Percentiles rank a stretch among this genome's conserved stretches.
These are phyloP conservation scores for Nicotiana otophora DNA, from an alignment of 257 asterid species.

Conservation along the genomic window DNA sequence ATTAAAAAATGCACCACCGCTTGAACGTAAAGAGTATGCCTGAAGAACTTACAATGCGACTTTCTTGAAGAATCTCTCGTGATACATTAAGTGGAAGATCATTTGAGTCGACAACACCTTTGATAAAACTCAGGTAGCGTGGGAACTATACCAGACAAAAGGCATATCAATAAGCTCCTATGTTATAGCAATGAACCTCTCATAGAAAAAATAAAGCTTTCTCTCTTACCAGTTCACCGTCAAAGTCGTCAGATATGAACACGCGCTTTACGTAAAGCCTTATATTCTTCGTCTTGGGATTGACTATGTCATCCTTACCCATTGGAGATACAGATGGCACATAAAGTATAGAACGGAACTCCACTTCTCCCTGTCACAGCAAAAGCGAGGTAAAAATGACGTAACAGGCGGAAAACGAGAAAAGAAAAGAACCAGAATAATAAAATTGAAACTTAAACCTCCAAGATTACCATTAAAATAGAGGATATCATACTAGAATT, in stretches of 20 bases:
- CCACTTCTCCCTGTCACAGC: conserved; percentile 84
- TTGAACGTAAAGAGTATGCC: background rate
- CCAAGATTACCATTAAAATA: background rate
- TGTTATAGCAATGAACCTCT: background rate
- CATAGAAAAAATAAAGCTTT: background rate
- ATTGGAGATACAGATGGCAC: conserved; percentile 74
- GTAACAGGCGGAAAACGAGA: background rate
- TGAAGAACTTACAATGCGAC: conserved; percentile 77
- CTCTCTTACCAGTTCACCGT: conserved; percentile 95
- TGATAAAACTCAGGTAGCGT: conserved; percentile 88
- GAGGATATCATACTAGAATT: background rate
- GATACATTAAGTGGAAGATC: conserved; percentile 98
- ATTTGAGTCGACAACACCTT: conserved; percentile 97
- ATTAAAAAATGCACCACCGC: background rate
- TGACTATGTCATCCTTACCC: conserved; percentile 78
- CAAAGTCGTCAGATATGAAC: conserved; percentile 96
- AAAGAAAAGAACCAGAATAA: background rate
- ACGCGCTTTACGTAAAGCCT: conserved; percentile 89
- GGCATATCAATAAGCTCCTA: background rate
- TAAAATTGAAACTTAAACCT: background rate
- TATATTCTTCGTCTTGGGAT: conserved; percentile 88
- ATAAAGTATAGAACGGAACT: conserved; percentile 79
- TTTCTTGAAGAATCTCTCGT: conserved; percentile 97
- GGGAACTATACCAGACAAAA: conserved; percentile 64
- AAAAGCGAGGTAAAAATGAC: conserved; percentile 12